These are phyloP conservation scores for Phtheirospermum japonicum DNA, from an alignment of 257 asterid genomes.

Conservation along the genomic window DNA sequence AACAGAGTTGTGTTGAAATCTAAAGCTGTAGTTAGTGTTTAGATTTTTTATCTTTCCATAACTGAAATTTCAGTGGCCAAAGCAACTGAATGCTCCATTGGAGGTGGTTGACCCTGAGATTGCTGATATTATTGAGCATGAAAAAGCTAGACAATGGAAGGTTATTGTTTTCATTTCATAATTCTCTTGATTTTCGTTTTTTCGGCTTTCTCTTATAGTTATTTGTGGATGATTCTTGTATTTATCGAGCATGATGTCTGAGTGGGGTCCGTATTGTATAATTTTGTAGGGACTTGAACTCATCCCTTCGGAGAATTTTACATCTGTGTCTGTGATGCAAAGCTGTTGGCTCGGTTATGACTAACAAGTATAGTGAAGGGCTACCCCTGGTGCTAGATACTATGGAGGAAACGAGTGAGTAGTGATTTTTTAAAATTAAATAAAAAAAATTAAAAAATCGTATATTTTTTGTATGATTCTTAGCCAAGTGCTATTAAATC, in stretches of 20 bases:
- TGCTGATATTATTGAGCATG: slow-evolving; percentile 79
- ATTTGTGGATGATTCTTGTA: neutral
- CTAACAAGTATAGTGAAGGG: slow-evolving; percentile 98
- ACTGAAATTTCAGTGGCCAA: slow-evolving; percentile 56
- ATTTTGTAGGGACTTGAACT: slow-evolving; percentile 73
- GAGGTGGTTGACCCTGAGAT: slow-evolving; percentile 69
- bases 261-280: slow-evolving; percentile 4
- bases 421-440: neutral
- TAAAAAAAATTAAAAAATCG: too few species aligned
- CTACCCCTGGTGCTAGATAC: slow-evolving; percentile 92
- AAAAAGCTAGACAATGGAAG: slow-evolving; percentile 95
- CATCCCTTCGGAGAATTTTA: slow-evolving; percentile 69
- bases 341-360: slow-evolving; percentile 94
- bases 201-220: neutral
- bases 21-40: neutral
- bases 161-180: slow-evolving; percentile 30
- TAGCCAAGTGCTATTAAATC: neutral
- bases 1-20: too few species aligned
- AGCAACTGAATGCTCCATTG: slow-evolving; percentile 66
- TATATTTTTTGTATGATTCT: neutral
- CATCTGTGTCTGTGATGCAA: slow-evolving; percentile 85
- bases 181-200: neutral
- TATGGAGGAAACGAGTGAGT: slow-evolving; percentile 91
- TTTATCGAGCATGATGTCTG: neutral
- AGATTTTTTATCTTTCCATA: neutral